phyloP scores from a whole-genome alignment of 495 filamentous ascomycete genomes.

The Aspergillus baeticus region DNA sequence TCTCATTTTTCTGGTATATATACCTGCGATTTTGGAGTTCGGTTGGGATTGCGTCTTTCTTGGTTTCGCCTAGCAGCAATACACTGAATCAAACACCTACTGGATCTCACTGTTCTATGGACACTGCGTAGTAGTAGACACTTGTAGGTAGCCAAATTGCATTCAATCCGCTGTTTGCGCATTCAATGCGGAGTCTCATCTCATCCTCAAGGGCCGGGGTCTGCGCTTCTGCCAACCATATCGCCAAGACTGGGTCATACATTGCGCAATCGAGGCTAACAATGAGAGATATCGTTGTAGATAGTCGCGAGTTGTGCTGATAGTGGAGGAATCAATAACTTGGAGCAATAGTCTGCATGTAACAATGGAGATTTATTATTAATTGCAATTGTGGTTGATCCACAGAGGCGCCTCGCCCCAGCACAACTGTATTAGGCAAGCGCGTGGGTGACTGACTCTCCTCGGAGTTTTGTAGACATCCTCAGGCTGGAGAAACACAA shows the following conservation, averaged over 20 bases:
- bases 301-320: neutral
- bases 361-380: neutral
- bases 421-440: neutral
- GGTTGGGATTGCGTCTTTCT: neutral
- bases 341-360: neutral
- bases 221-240: neutral
- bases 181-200: too few species aligned
- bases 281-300: neutral
- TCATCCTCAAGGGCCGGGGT: too few species aligned
- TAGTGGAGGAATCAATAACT: neutral
- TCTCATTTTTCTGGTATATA: conserved; percentile 4
- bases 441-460: neutral
- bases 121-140: neutral
- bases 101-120: neutral
- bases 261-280: conserved; percentile 15
- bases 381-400: neutral
- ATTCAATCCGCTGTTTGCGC: too few species aligned
- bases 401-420: neutral
- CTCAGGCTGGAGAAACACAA: too few species aligned
- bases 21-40: conserved; percentile 6
- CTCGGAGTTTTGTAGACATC: too few species aligned
- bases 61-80: conserved; percentile 1
- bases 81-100: neutral
- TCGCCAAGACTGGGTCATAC: conserved; percentile 1
- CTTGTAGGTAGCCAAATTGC: too few species aligned